Conservation (phyloP, 306 rosid species). For the Astragalus membranaceus region DNA sequence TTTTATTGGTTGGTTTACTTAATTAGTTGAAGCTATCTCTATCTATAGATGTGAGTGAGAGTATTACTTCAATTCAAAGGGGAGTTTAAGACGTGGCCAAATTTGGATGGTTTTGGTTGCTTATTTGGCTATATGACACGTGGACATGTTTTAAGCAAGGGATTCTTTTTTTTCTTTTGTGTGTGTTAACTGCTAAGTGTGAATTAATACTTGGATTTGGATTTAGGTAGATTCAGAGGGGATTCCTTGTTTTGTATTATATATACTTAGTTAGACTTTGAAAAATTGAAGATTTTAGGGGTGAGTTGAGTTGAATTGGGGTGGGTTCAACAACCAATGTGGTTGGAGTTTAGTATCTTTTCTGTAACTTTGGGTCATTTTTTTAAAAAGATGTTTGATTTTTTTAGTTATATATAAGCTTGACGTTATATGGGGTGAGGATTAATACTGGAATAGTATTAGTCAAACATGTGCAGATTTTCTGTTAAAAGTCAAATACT, state of each 20-base stretch:
- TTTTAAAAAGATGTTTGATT: not conserved
- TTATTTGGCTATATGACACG: not conserved
- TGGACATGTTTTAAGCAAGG: conserved; percentile 23
- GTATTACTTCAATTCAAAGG: conserved; percentile 36
- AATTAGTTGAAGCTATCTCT: conserved; percentile 33
- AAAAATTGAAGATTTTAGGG: not conserved
- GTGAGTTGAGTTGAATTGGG: conserved; percentile 24
- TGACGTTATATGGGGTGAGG: not conserved
- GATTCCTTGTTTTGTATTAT: conserved; percentile 43
- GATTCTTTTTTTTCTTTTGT: not conserved
- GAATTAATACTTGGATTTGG: conserved; percentile 11
- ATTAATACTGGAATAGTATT: not conserved
- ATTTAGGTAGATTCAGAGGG: conserved; percentile 13
- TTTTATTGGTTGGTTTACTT: conserved; percentile 53
- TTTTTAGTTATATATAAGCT: not conserved
- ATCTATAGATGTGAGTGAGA: conserved; percentile 29
- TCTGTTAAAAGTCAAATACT: conserved; percentile 14
- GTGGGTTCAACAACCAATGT: conserved; percentile 63
- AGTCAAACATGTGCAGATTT: conserved; percentile 5
- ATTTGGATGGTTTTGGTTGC: conserved; percentile 31
- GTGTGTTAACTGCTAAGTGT: not conserved
- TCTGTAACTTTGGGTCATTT: not conserved
- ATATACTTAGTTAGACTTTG: conserved; percentile 18
- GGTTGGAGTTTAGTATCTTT: conserved; percentile 46
- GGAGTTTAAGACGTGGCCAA: conserved; percentile 37